These are phyloP conservation scores for Rhodofomes roseus DNA, from an alignment of 1,284 basidiomycete species.

Conservation along the genomic window DNA sequence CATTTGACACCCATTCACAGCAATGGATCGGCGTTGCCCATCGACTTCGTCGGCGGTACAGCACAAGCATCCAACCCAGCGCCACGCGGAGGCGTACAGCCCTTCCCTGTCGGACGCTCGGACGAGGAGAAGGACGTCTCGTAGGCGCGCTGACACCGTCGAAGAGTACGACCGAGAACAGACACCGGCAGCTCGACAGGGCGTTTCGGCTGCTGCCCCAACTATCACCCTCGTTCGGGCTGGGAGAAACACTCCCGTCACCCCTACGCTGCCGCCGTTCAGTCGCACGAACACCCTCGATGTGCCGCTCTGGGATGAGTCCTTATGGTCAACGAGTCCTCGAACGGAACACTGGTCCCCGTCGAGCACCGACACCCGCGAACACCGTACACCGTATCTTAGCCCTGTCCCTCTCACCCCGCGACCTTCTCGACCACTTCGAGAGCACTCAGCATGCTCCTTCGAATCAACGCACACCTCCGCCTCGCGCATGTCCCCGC, in stretches of 20 bases:
- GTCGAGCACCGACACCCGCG: not conserved
- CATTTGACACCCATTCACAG: not conserved
- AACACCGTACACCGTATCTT: not conserved
- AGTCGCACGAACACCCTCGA: not conserved
- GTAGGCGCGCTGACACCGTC: not conserved
- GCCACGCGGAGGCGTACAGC: slow-evolving; percentile 23
- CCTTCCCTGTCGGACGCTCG: slow-evolving; percentile 5
- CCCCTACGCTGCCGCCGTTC: not conserved
- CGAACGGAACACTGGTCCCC: not conserved
- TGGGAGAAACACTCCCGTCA: not conserved
- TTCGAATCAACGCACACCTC: slow-evolving; percentile 6
- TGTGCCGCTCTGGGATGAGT: not conserved
- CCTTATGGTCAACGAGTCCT: not conserved
- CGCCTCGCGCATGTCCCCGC: slow-evolving; percentile 9
- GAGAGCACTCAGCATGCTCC: slow-evolving; percentile 7
- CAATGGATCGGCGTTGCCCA: slow-evolving; percentile 19
- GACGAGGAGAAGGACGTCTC: not conserved
- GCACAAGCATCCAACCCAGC: slow-evolving; percentile 17
- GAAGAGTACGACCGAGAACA: slow-evolving; percentile 5
- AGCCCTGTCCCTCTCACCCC: slow-evolving; percentile 21
- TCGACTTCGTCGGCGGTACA: slow-evolving; percentile 16
- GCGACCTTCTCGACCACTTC: slow-evolving; percentile 7
- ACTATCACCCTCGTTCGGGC: slow-evolving; percentile 21
- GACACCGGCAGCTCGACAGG: slow-evolving; percentile 18
- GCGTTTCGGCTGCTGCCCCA: slow-evolving; percentile 13